A percentile compares a stretch with the other conserved stretches of the same genome.
phyloP scores from a whole-genome alignment of 345 rosid genomes.

The Citrus hindsii region DNA sequence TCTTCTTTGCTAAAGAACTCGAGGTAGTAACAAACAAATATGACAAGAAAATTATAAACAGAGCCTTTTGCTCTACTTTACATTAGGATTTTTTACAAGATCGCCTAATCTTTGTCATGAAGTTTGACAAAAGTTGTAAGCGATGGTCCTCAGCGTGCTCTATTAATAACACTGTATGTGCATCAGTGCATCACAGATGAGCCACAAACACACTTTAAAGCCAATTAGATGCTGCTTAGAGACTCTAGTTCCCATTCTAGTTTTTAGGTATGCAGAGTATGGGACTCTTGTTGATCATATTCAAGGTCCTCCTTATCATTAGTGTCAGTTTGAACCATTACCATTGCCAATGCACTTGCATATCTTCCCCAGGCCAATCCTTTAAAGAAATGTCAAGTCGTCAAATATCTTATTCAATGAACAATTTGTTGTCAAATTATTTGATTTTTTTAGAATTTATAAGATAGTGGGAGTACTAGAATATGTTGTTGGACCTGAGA shows the following conservation, averaged over 20 bases:
- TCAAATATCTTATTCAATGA: not conserved
- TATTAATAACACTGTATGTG: too few species aligned
- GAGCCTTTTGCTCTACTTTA: not conserved
- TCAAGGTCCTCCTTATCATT: too few species aligned
- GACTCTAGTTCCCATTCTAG: too few species aligned
- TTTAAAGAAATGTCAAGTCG: constrained; percentile 4
- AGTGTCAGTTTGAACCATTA: too few species aligned
- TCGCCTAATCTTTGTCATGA: constrained; percentile 7
- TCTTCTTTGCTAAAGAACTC: constrained; percentile 14
- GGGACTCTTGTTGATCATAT: too few species aligned
- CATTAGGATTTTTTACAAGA: constrained; percentile 2
- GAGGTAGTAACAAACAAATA: constrained; percentile 9
- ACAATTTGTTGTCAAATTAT: constrained; percentile 4
- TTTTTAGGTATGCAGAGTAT: not conserved
- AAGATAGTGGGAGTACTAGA: not conserved
- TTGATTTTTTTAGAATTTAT: constrained; percentile 1
- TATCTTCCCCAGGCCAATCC: not conserved
- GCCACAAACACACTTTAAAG: too few species aligned
- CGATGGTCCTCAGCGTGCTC: too few species aligned
- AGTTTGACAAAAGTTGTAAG: not conserved
- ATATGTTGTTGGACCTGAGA: not conserved
- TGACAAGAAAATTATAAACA: not conserved
- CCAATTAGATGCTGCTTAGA: too few species aligned
- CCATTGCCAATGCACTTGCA: not conserved
- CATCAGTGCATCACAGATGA: too few species aligned